Conservation (phyloP, 352 stramenopile genomes). For the Phytopythium helicoides region DNA sequence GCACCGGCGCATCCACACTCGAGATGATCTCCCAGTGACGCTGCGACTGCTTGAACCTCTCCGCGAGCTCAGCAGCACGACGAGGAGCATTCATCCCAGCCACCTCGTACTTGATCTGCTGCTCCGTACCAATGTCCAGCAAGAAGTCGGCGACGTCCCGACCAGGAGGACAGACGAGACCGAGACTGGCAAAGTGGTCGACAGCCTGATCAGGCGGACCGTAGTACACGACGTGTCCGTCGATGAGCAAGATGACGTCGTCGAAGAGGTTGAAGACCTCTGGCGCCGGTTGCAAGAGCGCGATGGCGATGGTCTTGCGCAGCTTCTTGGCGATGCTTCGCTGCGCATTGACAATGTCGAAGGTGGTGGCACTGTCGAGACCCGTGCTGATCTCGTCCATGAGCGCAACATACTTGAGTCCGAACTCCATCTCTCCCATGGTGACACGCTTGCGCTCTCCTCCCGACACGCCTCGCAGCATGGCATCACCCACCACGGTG, state of each 20-base stretch:
- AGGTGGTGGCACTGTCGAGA: slow-evolving; percentile 55
- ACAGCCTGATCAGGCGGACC: slow-evolving; percentile 18
- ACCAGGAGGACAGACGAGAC: slow-evolving; percentile 26
- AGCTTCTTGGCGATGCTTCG: slow-evolving; percentile 18
- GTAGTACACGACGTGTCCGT: slow-evolving; percentile 83
- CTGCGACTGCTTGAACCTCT: slow-evolving; percentile 29
- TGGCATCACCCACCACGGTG: slow-evolving; percentile 54
- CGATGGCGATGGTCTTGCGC: slow-evolving; percentile 46
- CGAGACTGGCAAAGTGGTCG: slow-evolving; percentile 35
- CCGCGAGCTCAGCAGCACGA: slow-evolving; percentile 13
- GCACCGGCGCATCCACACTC: slow-evolving; percentile 22
- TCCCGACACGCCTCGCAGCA: slow-evolving; percentile 65
- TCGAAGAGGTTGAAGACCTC: slow-evolving; percentile 89
- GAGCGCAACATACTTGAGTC: slow-evolving; percentile 61
- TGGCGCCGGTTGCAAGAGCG: slow-evolving; percentile 83
- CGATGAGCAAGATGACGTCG: slow-evolving; percentile 51
- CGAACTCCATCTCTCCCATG: slow-evolving; percentile 83
- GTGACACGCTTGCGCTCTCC: slow-evolving; percentile 89
- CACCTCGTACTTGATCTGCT: slow-evolving; percentile 25
- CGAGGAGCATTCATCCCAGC: not conserved
- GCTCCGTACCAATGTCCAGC: slow-evolving; percentile 19
- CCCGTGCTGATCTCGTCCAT: too few species aligned
- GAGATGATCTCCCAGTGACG: slow-evolving; percentile 26
- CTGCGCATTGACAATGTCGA: slow-evolving; percentile 37
- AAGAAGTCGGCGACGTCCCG: slow-evolving; percentile 34